Conservation (phyloP, 768 basidiomycete genomes). For the Leccinum subgranulosum region DNA sequence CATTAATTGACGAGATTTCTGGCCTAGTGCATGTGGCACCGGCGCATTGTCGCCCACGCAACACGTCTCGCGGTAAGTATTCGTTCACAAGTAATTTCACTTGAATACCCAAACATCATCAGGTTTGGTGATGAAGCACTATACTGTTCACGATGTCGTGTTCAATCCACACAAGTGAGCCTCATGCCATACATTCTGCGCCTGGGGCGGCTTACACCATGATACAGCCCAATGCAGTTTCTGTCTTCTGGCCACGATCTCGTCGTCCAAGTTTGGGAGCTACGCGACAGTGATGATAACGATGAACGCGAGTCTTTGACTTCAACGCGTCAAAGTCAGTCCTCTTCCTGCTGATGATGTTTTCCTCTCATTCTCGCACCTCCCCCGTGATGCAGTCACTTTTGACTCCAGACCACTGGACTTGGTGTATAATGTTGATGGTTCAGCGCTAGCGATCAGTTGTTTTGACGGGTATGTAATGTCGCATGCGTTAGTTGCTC, state of each 20-base stretch:
- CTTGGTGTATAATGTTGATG: conserved; percentile 43
- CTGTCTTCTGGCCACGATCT: conserved; percentile 50
- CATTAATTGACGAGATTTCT: background rate
- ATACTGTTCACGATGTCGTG: conserved; percentile 53
- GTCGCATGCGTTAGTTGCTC: background rate
- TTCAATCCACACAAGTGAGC: conserved; percentile 50
- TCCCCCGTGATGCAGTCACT: conserved; percentile 13
- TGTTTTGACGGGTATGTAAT: conserved; percentile 28
- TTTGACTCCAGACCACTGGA: conserved; percentile 38
- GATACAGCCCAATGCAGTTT: conserved; percentile 36
- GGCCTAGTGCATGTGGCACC: conserved; percentile 17
- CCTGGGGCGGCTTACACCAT: conserved; percentile 3
- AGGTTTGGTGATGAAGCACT: conserved; percentile 40
- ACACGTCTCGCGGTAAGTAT: conserved; percentile 18
- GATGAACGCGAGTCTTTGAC: conserved; percentile 8
- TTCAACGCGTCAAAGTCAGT: conserved; percentile 18
- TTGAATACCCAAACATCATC: background rate
- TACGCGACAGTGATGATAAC: conserved; percentile 21
- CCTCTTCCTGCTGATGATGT: background rate
- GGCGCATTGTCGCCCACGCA: conserved; percentile 18
- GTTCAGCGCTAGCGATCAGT: conserved; percentile 37
- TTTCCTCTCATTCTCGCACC: conserved; percentile 1
- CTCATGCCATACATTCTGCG: background rate
- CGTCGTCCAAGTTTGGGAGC: conserved; percentile 41
- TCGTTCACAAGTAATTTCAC: background rate